phyloP scores from a whole-genome alignment of 345 rosid genomes.

The Corymbia maculata region DNA sequence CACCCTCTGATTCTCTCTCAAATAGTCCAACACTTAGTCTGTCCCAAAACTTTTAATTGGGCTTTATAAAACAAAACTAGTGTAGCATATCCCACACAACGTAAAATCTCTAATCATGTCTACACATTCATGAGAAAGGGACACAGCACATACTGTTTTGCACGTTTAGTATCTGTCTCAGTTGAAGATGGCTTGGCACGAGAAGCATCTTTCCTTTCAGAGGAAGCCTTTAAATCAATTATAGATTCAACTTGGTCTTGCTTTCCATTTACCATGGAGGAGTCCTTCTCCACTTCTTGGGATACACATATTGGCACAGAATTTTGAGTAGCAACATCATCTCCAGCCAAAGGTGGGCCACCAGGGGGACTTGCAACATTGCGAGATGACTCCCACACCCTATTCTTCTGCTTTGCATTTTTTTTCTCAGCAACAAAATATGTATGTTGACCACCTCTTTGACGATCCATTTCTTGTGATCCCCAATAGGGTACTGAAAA shows the following conservation, averaged over 20 bases:
- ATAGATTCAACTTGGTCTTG: conserved; percentile 6
- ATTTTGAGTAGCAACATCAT: conserved; percentile 5
- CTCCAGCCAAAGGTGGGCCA: not conserved
- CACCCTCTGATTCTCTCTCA: not conserved
- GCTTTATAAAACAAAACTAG: not conserved
- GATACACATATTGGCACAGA: conserved; percentile 1
- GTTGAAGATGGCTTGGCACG: conserved; percentile 26
- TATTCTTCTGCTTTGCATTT: conserved; percentile 6
- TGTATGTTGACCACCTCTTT: conserved; percentile 20
- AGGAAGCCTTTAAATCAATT: conserved; percentile 21
- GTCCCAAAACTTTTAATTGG: not conserved
- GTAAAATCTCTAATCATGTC: not conserved
- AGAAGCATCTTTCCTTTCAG: conserved; percentile 51
- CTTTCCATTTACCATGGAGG: conserved; percentile 10
- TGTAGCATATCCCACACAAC: not conserved
- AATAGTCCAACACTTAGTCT: not conserved
- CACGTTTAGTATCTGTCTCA: conserved; percentile 66
- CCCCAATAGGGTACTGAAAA: conserved; percentile 26
- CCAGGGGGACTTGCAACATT: not conserved
- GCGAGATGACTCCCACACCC: conserved; percentile 7
- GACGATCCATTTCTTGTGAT: conserved; percentile 26
- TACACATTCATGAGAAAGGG: not conserved
- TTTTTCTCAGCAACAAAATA: not conserved
- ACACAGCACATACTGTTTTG: conserved; percentile 74
- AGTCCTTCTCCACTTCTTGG: conserved; percentile 5